These are phyloP conservation scores for Holtermanniella nyarrowii DNA, from an alignment of 768 basidiomycete genomes.

Conservation along the genomic window DNA sequence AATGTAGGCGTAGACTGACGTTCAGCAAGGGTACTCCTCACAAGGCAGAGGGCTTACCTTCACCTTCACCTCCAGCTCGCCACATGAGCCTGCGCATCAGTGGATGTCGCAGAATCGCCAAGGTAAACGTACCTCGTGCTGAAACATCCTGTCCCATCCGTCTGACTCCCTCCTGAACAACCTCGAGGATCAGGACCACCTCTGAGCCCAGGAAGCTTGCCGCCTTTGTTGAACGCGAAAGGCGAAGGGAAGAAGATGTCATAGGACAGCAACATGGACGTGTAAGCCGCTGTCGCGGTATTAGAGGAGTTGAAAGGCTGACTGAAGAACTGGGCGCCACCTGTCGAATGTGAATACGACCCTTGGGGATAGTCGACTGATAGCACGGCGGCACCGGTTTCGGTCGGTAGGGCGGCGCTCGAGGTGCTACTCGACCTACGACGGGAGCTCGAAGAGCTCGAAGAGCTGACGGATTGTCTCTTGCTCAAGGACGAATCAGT, in stretches of 20 bases:
- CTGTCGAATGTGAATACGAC: constrained; percentile 25
- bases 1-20: constrained; percentile 68
- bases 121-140: constrained; percentile 67
- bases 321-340: constrained; percentile 30
- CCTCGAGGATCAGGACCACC: constrained; percentile 40
- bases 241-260: constrained; percentile 64
- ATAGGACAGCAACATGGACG: constrained; percentile 45
- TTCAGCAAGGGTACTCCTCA: neutral
- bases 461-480: neutral
- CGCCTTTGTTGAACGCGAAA: constrained; percentile 69
- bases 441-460: neutral
- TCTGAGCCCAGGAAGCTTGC: constrained; percentile 72
- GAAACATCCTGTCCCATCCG: constrained; percentile 61
- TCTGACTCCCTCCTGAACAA: constrained; percentile 37
- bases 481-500: neutral
- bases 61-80: constrained; percentile 52
- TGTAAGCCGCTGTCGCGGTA: constrained; percentile 5
- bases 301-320: constrained; percentile 11
- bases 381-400: constrained; percentile 10
- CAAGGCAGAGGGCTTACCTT: constrained; percentile 39
- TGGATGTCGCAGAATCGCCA: no score
- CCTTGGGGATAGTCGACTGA: constrained; percentile 29
- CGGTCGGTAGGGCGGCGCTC: neutral
- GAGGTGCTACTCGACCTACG: neutral
- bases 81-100: no score